Evolutionary conservation across 768 basidiomycete genomes (phyloP).

Genomic region (Podaxis mareebaensis): DNA sequence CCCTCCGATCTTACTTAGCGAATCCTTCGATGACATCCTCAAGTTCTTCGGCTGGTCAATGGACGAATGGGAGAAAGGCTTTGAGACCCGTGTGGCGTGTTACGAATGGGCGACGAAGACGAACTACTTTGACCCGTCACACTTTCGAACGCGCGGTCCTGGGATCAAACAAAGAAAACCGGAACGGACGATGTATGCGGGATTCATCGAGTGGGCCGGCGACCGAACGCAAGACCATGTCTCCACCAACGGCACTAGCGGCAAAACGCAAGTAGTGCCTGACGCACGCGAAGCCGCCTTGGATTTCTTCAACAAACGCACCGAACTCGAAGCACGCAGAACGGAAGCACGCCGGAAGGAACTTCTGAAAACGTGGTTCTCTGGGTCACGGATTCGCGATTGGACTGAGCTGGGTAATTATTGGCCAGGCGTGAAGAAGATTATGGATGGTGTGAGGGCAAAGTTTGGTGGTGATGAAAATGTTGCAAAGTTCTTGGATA

Average conservation of each 20-base stretch:
- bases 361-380: conserved; percentile 46
- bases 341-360: conserved; percentile 28
- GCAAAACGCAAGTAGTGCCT: conserved; percentile 15
- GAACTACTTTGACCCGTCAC: conserved; percentile 49
- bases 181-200: conserved; percentile 57
- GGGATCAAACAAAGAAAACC: conserved; percentile 44
- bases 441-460: conserved; percentile 52
- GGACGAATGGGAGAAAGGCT: conserved; percentile 52
- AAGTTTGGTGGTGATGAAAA: conserved; percentile 49
- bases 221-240: conserved; percentile 8
- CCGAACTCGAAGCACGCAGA: conserved; percentile 42
- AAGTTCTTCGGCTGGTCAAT: conserved; percentile 59
- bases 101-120: conserved; percentile 62
- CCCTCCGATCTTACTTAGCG: conserved; percentile 50
- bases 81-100: conserved; percentile 49
- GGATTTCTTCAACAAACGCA: conserved; percentile 49
- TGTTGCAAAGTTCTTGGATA: conserved; percentile 37
- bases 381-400: conserved; percentile 50
- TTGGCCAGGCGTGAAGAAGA: conserved; percentile 46
- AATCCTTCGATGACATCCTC: conserved; percentile 49
- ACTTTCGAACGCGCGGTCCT: conserved; percentile 35
- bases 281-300: conserved; percentile 46
- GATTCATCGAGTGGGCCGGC: conserved; percentile 55
- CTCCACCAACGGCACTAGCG: neutral
- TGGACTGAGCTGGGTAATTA: conserved; percentile 49